Base-by-base conservation (phyloP, 169 alveolate genomes). In the Plasmodium vinckei region DNA sequence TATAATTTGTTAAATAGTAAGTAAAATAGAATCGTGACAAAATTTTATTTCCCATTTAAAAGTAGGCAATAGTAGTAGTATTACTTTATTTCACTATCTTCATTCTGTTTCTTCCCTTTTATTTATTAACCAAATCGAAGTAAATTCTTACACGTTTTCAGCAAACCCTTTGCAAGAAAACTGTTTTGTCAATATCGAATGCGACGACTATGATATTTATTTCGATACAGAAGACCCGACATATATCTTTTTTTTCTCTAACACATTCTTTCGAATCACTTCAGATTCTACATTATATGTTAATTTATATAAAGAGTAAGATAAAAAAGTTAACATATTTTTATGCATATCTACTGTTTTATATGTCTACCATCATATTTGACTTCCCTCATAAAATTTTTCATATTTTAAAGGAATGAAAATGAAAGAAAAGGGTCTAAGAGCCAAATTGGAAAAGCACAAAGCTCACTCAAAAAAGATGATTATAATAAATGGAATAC, bases 1-100 rank as follows among this genome's bases (percentile, higher is more conserved):
- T 79, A 79, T 49, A 79, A 79, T 63, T 27, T 79, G 54, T 47
- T 79, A 65, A 79, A 65, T 44, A 79, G 89, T 79, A 65, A 65
- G 60, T 17, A 72, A 25, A 39, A 5, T 9, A 39, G 12, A 64
- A 65, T 6, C 39, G 10, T 5, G 33, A 10, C 5, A 27, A 61
- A 68, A 39, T 12, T 13, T 6, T 15, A 23, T 15, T 21, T 5
- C 9, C 17, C 9, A 61, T 12, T 23, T 7, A 61, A 61, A 61
- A 61, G 42, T 4, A n/a, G 5, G 42, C 5, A 33, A 0, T 5
- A 33, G 5, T 4, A 33, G 0, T 33, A 33, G 42, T 33, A 5
- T 0, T 4, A 33, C 3, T 4, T 7, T 33, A 7, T 33, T 33
- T 33, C 6, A 0, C 7, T 33, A 33, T 33, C 42, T 33, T 33